Base-by-base conservation (phyloP, 2,329 filamentous ascomycete genomes). In the Curvularia spicifera region DNA sequence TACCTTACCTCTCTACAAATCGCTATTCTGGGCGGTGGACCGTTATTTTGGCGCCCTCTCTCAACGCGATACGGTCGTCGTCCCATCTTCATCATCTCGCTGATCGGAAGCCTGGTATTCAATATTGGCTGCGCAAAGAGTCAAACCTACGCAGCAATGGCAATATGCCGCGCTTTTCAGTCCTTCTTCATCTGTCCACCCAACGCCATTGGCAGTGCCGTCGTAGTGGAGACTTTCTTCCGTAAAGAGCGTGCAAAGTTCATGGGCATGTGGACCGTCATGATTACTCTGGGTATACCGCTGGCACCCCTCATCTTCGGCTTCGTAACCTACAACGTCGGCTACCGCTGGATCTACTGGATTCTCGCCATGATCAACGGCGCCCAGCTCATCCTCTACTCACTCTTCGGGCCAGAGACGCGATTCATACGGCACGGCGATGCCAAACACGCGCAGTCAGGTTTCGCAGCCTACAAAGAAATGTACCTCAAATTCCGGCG, bases 331-430 rank as follows among this genome's bases (percentile, higher is more conserved):
- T 75, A 82, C 55, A 78, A 82, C 9, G 80, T 82, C 13, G 81
- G 82, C 0, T 87, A 84, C 54, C 78, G 82, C 15, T 87, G 85
- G 84, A 85, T 86, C 26, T 87, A 84, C 70, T 87, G 81, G 79
- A 79, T 82, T 22, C 72, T 86, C 22, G 83, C 83, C 1, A 86
- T 87, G 40, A 81, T 81, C 65, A 87, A 87, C 56, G 83, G 78
- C 48, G 80, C 79, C 5, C 85, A 87, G 62, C 80, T 87, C 60
- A 70, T 87, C 49, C 68, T 83, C 20, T 87, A 87, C 68, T 68
- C 86, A 54, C 82, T 86, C 69, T 64, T 75, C 26, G 71, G 72
- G 12, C 71, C 70, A 0, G 85, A 87, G 67, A 86, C 85, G 1
- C 80, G 82, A 28, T 87, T 85, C 69, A 71, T 84, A 15, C 78